phyloP scores from a whole-genome alignment of 257 asterid species.

The Solanum corneliomulleri region DNA sequence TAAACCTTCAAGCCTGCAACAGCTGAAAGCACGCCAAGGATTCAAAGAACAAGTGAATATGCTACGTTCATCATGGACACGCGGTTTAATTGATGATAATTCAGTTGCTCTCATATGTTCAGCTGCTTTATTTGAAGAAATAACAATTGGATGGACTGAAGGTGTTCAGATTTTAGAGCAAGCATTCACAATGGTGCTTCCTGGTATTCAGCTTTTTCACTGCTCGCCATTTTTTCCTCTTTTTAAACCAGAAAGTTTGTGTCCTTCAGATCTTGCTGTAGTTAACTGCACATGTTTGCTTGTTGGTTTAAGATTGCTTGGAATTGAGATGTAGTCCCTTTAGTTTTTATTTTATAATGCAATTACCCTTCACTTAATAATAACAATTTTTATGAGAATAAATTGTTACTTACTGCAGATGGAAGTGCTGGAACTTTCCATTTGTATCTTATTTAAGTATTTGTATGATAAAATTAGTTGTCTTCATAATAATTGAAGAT shows the following conservation, averaged over 20 bases:
- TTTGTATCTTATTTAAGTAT: not conserved
- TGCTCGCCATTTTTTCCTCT: not conserved
- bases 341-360: not conserved
- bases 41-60: constrained; percentile 63
- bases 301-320: not conserved
- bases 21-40: constrained; percentile 88
- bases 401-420: not conserved
- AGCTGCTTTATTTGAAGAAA: constrained; percentile 80
- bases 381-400: not conserved
- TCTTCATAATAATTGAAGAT: not conserved
- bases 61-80: constrained; percentile 57
- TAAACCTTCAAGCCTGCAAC: constrained; percentile 56
- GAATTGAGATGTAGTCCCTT: not conserved
- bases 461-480: not conserved
- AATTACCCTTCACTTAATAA: not conserved
- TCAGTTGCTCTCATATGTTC: constrained; percentile 72
- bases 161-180: constrained; percentile 61
- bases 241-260: not conserved
- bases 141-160: constrained; percentile 65
- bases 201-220: constrained; percentile 38
- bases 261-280: not conserved
- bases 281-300: not conserved
- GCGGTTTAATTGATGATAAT: constrained; percentile 63
- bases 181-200: constrained; percentile 88
- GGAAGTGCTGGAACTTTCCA: not conserved